These are phyloP conservation scores for Aotearoamyces nothofagi DNA, from an alignment of 2,329 filamentous ascomycete species.

Conservation along the genomic window DNA sequence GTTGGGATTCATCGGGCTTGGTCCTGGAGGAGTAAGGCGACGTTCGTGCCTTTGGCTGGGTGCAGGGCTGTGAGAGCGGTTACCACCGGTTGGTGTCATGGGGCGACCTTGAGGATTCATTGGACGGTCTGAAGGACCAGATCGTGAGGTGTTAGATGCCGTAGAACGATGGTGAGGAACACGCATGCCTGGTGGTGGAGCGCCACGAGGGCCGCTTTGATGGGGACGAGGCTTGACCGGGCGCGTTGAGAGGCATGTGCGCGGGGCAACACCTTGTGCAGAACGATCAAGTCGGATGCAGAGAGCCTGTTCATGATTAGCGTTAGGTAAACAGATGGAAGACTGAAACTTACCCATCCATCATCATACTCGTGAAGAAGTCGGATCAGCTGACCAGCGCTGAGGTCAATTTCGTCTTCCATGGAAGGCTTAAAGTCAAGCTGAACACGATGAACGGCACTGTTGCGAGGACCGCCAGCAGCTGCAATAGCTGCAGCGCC, in stretches of 20 bases:
- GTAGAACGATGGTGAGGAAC: slow-evolving; percentile 8
- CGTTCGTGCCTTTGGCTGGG: slow-evolving; percentile 9
- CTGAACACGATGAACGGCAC: slow-evolving; percentile 77
- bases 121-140: slow-evolving; percentile 6
- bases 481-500: slow-evolving; percentile 45
- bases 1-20: slow-evolving; percentile 14
- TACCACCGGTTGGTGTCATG: slow-evolving; percentile 6
- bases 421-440: slow-evolving; percentile 88
- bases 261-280: slow-evolving; percentile 81
- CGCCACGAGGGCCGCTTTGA: slow-evolving; percentile 15
- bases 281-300: slow-evolving; percentile 84
- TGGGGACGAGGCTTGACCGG: slow-evolving; percentile 45
- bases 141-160: slow-evolving; percentile 9
- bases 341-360: slow-evolving; percentile 61
- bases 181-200: slow-evolving; percentile 11
- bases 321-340: slow-evolving; percentile 7
- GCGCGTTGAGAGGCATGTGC: slow-evolving; percentile 83
- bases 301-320: slow-evolving; percentile 49
- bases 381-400: slow-evolving; percentile 69
- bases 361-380: slow-evolving; percentile 95
- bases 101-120: slow-evolving; percentile 11
- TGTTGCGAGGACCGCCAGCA: slow-evolving; percentile 40
- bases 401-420: slow-evolving; percentile 78
- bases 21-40: slow-evolving; percentile 11
- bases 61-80: slow-evolving; percentile 2